Conservation (phyloP, 2,329 filamentous ascomycete species). For the Cryphonectria radicalis region DNA sequence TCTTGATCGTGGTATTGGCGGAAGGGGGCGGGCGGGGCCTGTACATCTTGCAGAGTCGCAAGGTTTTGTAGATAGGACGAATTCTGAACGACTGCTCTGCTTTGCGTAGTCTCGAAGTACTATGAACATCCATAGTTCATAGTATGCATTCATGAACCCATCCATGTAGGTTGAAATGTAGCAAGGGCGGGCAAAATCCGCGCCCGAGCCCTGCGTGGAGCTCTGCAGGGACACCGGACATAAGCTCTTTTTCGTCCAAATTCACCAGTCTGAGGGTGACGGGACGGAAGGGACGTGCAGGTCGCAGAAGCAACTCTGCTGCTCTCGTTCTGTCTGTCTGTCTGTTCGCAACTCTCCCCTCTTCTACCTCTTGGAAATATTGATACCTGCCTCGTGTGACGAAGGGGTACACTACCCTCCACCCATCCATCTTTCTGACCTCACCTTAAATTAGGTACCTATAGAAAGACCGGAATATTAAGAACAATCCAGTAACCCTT, state of each 20-base stretch:
- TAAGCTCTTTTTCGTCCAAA: background rate
- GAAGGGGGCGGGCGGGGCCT: background rate
- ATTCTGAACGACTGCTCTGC: background rate
- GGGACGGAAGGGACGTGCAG: background rate
- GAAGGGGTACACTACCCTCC: background rate
- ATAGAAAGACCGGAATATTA: background rate
- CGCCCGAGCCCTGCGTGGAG: background rate
- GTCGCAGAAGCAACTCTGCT: background rate
- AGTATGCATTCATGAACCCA: background rate
- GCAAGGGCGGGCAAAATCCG: background rate
- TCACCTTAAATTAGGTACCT: background rate
- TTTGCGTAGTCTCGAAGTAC: too few species aligned
- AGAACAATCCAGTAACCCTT: background rate
- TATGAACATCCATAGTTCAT: too few species aligned
- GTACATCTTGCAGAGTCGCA: background rate
- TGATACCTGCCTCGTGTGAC: background rate
- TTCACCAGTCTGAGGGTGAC: background rate
- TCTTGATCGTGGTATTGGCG: background rate
- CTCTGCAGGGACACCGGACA: slow-evolving; percentile 8
- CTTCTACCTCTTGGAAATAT: background rate
- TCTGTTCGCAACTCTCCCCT: background rate
- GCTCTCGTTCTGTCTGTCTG: background rate
- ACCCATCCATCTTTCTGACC: background rate
- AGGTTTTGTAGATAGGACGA: background rate
- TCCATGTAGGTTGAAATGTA: background rate